phyloP scores from a whole-genome alignment of 768 basidiomycete genomes.

The Mycena albidolilacea region DNA sequence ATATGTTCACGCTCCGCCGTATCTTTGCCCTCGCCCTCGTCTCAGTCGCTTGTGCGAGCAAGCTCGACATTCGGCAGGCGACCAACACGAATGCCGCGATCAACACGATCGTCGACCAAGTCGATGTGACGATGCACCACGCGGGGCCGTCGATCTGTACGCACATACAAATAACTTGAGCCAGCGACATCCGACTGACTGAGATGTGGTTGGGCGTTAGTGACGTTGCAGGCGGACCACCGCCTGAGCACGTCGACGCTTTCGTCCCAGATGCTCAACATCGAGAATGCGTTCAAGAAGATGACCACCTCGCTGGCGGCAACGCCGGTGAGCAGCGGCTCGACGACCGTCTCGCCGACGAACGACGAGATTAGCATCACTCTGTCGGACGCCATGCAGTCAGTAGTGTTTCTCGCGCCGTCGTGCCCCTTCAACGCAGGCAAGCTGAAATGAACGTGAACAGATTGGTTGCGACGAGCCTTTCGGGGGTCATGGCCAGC shows the following conservation, averaged over 20 bases:
- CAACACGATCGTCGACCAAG: constrained; percentile 43
- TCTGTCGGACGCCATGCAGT: constrained; percentile 50
- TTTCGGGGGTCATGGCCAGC: constrained; percentile 47
- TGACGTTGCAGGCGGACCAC: constrained; percentile 47
- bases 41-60: constrained; percentile 47
- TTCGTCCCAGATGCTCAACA: constrained; percentile 43
- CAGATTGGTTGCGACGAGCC: constrained; percentile 47
- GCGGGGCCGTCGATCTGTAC: constrained; percentile 46
- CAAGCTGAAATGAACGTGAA: background rate
- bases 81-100: constrained; percentile 53
- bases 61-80: constrained; percentile 46
- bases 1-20: constrained; percentile 49
- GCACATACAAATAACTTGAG: constrained; percentile 21
- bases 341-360: constrained; percentile 50
- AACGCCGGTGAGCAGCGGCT: constrained; percentile 50
- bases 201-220: background rate
- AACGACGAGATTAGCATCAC: constrained; percentile 53
- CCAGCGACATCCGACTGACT: background rate
- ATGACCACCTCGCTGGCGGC: constrained; percentile 41
- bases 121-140: constrained; percentile 44
- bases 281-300: constrained; percentile 46
- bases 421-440: background rate
- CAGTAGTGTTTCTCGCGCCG: constrained; percentile 16
- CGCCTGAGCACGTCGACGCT: constrained; percentile 46
- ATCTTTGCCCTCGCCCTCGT: constrained; percentile 48